A percentile compares a stretch with the other conserved stretches of the same genome.
Conservation (phyloP, 257 asterid genomes). For the Nyctanthes arbortristis region DNA sequence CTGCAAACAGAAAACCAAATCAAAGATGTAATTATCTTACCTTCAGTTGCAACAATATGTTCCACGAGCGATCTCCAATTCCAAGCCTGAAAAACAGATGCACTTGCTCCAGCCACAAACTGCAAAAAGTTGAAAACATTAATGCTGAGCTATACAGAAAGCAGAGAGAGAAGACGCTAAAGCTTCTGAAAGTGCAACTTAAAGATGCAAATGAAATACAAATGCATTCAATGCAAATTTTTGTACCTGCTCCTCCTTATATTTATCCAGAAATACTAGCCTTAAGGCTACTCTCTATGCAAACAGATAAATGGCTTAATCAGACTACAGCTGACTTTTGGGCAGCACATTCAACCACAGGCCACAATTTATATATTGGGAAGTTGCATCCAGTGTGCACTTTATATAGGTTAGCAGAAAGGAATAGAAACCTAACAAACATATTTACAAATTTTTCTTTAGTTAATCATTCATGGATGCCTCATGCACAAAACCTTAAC, state of each 20-base stretch:
- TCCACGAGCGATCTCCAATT: slow-evolving; percentile 57
- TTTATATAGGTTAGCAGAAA: slow-evolving; percentile 4
- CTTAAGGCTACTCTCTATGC: slow-evolving; percentile 3
- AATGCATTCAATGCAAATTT: slow-evolving; percentile 5
- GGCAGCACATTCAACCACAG: slow-evolving; percentile 22
- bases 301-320: slow-evolving; percentile 11
- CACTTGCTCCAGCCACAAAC: slow-evolving; percentile 81
- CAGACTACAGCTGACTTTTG: slow-evolving; percentile 1
- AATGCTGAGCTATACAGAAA: slow-evolving; percentile 19
- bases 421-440: neutral
- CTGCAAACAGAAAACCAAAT: slow-evolving; percentile 12
- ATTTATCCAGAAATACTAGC: slow-evolving; percentile 11
- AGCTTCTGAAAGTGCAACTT: neutral
- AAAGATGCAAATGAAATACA: neutral
- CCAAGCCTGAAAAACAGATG: slow-evolving; percentile 52
- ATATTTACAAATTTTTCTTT: no score
- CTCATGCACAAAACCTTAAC: no score
- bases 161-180: neutral
- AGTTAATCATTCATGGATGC: no score
- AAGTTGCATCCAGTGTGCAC: neutral
- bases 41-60: slow-evolving; percentile 61
- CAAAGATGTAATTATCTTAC: slow-evolving; percentile 36
- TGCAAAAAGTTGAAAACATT: slow-evolving; percentile 32
- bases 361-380: neutral
- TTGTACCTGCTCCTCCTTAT: neutral